Evolutionary conservation across 139 green algal genomes (phyloP).

Genomic region (Zygnema circumcarinatum): DNA sequence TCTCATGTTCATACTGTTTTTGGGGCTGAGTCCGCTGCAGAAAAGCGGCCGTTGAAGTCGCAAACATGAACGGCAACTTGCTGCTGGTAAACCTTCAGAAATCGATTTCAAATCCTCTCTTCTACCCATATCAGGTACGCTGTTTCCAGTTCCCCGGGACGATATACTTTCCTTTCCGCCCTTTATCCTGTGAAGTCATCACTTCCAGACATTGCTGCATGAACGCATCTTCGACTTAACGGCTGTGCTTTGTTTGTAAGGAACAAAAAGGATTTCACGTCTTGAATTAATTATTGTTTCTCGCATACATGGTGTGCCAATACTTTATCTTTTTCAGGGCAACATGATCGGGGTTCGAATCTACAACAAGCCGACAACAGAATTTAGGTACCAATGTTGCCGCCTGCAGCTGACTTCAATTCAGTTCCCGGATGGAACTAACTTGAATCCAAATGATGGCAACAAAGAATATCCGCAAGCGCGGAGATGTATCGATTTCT

Average conservation of each 20-base stretch:
- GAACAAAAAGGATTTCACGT: too few relatives aligned
- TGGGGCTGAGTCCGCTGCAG: too few relatives aligned
- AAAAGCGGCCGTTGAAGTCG: not conserved
- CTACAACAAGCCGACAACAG: not conserved
- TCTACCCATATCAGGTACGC: not conserved
- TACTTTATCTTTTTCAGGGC: not conserved
- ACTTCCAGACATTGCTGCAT: too few relatives aligned
- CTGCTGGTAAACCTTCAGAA: not conserved
- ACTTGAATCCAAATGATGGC: not conserved
- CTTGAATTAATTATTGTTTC: not conserved
- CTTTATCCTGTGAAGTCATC: too few relatives aligned
- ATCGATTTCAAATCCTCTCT: not conserved
- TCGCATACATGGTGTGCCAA: not conserved
- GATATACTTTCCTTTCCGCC: too few relatives aligned
- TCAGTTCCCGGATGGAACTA: not conserved
- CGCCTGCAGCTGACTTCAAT: not conserved
- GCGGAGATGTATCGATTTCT: not conserved
- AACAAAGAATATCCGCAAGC: not conserved
- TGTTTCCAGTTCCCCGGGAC: not conserved
- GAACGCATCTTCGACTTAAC: too few relatives aligned
- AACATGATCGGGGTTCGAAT: not conserved
- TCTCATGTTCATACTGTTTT: not conserved
- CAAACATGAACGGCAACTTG: not conserved
- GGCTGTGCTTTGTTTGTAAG: too few relatives aligned
- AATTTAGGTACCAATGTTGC: not conserved